Evolutionary conservation across 495 filamentous ascomycete species (phyloP).

Genomic region (Cercophora sp.): DNA sequence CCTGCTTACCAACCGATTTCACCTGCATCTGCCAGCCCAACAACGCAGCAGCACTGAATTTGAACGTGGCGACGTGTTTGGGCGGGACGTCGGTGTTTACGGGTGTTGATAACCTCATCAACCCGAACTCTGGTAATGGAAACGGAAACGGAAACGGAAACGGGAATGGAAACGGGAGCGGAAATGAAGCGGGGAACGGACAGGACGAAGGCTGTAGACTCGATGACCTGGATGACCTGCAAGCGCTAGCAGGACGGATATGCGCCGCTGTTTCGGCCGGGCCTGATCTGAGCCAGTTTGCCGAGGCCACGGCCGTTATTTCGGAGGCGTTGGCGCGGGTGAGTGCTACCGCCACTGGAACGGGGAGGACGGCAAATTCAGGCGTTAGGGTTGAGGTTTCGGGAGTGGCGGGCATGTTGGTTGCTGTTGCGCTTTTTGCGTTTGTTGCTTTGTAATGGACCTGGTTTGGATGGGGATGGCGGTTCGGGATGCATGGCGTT

Average conservation of each 20-base stretch:
- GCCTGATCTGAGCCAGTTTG: neutral
- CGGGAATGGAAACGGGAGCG: neutral
- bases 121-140: too few species aligned
- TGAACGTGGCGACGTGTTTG: constrained; percentile 6
- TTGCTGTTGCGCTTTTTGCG: constrained; percentile 10
- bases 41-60: neutral
- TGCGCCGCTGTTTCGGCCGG: constrained; percentile 1
- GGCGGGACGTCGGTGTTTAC: neutral
- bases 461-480: neutral
- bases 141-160: too few species aligned
- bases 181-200: neutral
- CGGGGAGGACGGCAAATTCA: too few species aligned
- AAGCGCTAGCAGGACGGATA: constrained; percentile 7
- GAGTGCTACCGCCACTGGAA: neutral
- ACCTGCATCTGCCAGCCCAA: constrained; percentile 7
- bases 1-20: constrained; percentile 9
- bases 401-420: constrained; percentile 16
- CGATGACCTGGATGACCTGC: constrained; percentile 2
- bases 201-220: neutral
- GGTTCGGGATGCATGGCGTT: neutral
- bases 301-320: constrained; percentile 5
- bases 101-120: too few species aligned
- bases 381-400: too few species aligned
- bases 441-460: constrained; percentile 4
- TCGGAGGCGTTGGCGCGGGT: constrained; percentile 2